Conservation (phyloP, 1,284 basidiomycete genomes). For the Ceratobasidium theobromae region DNA sequence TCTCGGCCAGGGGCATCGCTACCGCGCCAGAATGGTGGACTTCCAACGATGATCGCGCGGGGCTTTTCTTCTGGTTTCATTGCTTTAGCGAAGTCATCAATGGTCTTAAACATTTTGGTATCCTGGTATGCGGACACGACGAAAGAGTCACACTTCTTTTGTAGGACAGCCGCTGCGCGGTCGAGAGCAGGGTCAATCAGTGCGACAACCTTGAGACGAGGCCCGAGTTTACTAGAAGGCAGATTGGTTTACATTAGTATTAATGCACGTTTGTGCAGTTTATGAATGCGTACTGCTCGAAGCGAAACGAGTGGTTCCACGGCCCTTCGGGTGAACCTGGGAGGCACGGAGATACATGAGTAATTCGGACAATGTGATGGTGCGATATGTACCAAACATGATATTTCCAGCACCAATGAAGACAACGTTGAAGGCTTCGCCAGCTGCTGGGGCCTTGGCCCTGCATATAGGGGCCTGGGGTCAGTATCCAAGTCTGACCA, state of each 20-base stretch:
- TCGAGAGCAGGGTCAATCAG: slow-evolving; percentile 89
- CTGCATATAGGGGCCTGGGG: slow-evolving; percentile 33
- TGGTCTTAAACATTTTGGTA: slow-evolving; percentile 83
- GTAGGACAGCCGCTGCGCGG: slow-evolving; percentile 78
- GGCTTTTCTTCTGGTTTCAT: slow-evolving; percentile 54
- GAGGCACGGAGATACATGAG: neutral
- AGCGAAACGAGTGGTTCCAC: slow-evolving; percentile 94
- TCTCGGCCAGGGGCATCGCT: slow-evolving; percentile 76
- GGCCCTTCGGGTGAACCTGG: slow-evolving; percentile 82
- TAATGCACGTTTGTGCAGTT: neutral
- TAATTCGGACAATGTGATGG: neutral
- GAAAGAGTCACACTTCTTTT: slow-evolving; percentile 91
- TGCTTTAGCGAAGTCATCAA: slow-evolving; percentile 79
- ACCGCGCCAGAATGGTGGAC: slow-evolving; percentile 92
- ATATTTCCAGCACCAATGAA: slow-evolving; percentile 93
- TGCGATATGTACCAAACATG: slow-evolving; percentile 72
- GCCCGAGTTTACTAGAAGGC: slow-evolving; percentile 82
- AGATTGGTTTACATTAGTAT: slow-evolving; percentile 29
- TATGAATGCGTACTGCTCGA: slow-evolving; percentile 69
- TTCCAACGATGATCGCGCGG: slow-evolving; percentile 84
- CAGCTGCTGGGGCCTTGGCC: slow-evolving; percentile 3
- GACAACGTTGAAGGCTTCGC: slow-evolving; percentile 82
- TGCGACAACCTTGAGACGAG: slow-evolving; percentile 92
- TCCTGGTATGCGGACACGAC: slow-evolving; percentile 92
- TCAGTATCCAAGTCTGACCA: slow-evolving; percentile 1